A percentile compares a stretch with the other conserved stretches of the same genome.
Evolutionary conservation across 257 asterid species (phyloP).

Genomic region (Gentiana macrophylla): DNA sequence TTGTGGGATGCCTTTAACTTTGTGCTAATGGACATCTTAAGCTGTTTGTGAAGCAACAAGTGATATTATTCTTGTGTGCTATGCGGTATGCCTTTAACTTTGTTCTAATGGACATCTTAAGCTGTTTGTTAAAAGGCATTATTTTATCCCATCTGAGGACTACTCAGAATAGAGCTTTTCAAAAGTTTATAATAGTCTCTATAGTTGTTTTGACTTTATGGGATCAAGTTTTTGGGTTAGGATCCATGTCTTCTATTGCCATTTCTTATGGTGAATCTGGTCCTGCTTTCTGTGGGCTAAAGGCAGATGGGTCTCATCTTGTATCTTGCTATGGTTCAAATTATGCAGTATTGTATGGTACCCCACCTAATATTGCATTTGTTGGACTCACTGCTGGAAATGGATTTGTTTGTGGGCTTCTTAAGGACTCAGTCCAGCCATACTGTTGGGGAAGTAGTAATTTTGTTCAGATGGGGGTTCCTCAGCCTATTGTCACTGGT

Average conservation of each 20-base stretch:
- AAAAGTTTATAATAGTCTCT: neutral
- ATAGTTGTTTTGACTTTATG: conserved; percentile 18
- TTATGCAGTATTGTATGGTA: conserved; percentile 43
- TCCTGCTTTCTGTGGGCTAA: conserved; percentile 70
- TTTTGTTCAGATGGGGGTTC: conserved; percentile 52
- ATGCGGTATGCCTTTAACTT: conserved; percentile 8
- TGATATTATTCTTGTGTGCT: neutral
- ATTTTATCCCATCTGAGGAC: conserved; percentile 1
- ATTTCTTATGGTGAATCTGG: conserved; percentile 82
- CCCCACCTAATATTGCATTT: conserved; percentile 43
- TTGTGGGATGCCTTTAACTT: neutral
- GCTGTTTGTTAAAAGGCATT: conserved; percentile 11
- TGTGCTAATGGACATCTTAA: neutral
- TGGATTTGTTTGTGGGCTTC: conserved; percentile 79
- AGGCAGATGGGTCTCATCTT: conserved; percentile 75
- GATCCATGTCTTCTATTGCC: conserved; percentile 87
- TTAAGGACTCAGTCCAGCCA: conserved; percentile 45
- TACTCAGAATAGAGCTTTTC: conserved; percentile 12
- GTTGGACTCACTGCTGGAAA: conserved; percentile 67
- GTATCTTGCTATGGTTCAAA: conserved; percentile 72
- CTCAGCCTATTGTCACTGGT: conserved; percentile 29
- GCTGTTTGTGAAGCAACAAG: neutral
- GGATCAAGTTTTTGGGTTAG: conserved; percentile 44
- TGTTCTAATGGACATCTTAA: conserved; percentile 18
- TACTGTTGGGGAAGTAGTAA: conserved; percentile 85